Evolutionary conservation across 2,329 filamentous ascomycete genomes (phyloP).

Genomic region (Septoria linicola): DNA sequence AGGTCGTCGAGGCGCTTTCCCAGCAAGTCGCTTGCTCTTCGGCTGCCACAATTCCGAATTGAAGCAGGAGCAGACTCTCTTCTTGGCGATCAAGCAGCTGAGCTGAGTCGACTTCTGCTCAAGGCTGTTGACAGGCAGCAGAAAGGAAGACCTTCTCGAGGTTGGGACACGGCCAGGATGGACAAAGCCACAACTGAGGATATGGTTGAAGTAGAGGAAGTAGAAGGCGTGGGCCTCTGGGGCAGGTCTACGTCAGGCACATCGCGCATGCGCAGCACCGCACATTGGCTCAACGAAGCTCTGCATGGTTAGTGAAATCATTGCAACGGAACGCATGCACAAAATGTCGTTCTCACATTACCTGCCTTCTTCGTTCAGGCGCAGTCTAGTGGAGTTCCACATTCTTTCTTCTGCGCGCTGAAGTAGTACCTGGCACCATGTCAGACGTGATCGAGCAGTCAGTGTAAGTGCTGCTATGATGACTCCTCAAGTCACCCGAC

Average conservation of each 20-base stretch:
- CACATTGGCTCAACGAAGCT: slow-evolving; percentile 23
- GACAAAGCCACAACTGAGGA: slow-evolving; percentile 29
- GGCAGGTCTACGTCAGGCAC: slow-evolving; percentile 21
- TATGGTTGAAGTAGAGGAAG: slow-evolving; percentile 39
- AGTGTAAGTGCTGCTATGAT: too few relatives aligned
- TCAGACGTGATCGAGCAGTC: too few relatives aligned
- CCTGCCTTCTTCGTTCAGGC: too few relatives aligned
- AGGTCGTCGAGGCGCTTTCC: slow-evolving; percentile 45
- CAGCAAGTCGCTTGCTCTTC: slow-evolving; percentile 40
- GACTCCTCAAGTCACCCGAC: neutral
- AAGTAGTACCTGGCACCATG: too few relatives aligned
- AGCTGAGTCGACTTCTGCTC: slow-evolving; percentile 43
- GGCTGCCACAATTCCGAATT: slow-evolving; percentile 45
- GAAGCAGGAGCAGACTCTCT: slow-evolving; percentile 41
- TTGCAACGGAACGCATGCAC: neutral
- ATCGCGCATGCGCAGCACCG: slow-evolving; percentile 23
- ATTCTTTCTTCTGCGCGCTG: too few relatives aligned
- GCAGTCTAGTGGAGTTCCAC: too few relatives aligned
- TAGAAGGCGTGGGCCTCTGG: slow-evolving; percentile 29
- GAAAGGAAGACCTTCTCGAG: slow-evolving; percentile 8
- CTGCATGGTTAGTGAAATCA: neutral
- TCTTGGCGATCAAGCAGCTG: slow-evolving; percentile 43
- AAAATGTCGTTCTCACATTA: too few relatives aligned
- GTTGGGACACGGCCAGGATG: slow-evolving; percentile 14
- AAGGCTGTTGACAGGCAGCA: slow-evolving; percentile 41